Evolutionary conservation across 305 asterid species (phyloP).

Genomic region (Stenogyne calaminthoides): DNA sequence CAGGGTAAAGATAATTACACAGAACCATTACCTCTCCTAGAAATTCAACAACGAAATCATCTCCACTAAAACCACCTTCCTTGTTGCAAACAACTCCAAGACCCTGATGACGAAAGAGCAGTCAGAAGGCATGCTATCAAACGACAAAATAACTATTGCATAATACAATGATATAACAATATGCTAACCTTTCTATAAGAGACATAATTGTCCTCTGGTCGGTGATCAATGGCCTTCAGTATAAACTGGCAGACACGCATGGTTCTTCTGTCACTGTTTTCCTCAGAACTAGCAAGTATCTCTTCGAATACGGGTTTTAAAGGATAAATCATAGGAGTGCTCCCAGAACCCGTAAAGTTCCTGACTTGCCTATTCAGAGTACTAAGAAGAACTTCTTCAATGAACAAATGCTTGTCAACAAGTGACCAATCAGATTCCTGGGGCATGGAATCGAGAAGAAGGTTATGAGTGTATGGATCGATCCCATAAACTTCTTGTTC

Average conservation of each 20-base stretch:
- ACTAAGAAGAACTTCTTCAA: conserved; percentile 91
- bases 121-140: conserved; percentile 25
- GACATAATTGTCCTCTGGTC: conserved; percentile 92
- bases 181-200: conserved; percentile 90
- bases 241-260: conserved; percentile 68
- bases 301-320: conserved; percentile 83
- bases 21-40: conserved; percentile 84
- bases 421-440: conserved; percentile 91
- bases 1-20: neutral
- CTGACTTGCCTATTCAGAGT: conserved; percentile 86
- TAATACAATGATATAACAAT: conserved; percentile 12
- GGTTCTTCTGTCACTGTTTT: conserved; percentile 64
- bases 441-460: conserved; percentile 98
- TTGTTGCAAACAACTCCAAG: conserved; percentile 99
- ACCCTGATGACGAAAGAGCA: conserved; percentile 57
- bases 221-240: conserved; percentile 77
- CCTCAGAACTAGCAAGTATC: conserved; percentile 65
- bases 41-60: conserved; percentile 97
- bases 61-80: conserved; percentile 90
- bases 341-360: conserved; percentile 80
- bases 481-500: conserved; percentile 99
- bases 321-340: conserved; percentile 87
- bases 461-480: conserved; percentile 97
- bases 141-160: neutral
- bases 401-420: conserved; percentile 80